Base-by-base conservation (phyloP, 2,329 filamentous ascomycete species). In the Scopulariopsis brevicaulis region DNA sequence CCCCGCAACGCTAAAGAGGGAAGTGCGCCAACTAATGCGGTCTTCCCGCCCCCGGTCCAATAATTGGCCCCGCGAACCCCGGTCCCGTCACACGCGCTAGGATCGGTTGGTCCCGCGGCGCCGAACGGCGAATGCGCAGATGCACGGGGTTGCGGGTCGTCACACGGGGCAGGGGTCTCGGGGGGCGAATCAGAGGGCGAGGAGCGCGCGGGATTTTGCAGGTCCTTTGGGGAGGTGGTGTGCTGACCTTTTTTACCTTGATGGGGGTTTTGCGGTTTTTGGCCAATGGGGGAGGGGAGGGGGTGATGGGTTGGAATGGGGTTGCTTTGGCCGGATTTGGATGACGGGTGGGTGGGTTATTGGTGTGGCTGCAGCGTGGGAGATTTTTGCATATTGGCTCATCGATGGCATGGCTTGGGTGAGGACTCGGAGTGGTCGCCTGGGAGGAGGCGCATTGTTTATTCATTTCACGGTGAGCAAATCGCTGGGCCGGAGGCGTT, bases 91-190 rank as follows among this genome's bases (percentile, higher is more conserved):
- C 62, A 62, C 32, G 58, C 62, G 59, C 62, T 64, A 64, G 59
- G 62, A 64, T 64, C 63, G 63, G 63, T 64, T 64, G 63, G 63
- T 64, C 63, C 69, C 65, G 65, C 67, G 68, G 64, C 64, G 66
- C 67, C 65, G 64, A n/a, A 65, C 62, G 65, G 62, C 62, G 64
- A 32, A 32, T 32, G 28, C 28, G 8, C 28, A 8, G 28, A 65
- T 71, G 68, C 69, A 71, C 67, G 65, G 67, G 66, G 65, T 63
- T 64, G 61, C 40, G 60, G 63, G 61, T 69, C 67, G 67, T 72
- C 70, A 72, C 70, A 72, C 28, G 4, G n/a, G 4, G 28, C 28
- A 32, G 28, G 28, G 28, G 28, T 59, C 14, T 24, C 35, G 51
- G 34, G 7, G 24, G 54, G 63, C 70, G 64, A 72, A 72, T 64